Percentiles rank a stretch among this genome's conserved stretches.
Conservation (phyloP, 768 basidiomycete genomes). For the Coprinellus aureogranulatus region DNA sequence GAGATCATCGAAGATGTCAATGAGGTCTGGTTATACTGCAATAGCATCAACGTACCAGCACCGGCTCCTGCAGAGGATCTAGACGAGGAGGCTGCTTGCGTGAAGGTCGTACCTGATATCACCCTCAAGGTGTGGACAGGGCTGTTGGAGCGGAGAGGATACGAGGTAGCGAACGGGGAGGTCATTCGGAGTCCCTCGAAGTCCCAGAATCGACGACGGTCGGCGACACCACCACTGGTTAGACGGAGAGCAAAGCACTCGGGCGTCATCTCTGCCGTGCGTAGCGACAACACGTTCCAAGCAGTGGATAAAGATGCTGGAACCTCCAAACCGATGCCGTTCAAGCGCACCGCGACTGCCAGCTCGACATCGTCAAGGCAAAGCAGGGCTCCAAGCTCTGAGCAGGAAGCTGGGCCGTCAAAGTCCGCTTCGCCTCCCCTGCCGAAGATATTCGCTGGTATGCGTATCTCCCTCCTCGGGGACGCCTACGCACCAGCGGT, state of each 20-base stretch:
- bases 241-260: constrained; percentile 11
- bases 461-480: constrained; percentile 59
- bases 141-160: constrained; percentile 66
- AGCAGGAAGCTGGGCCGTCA: neutral
- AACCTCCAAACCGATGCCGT: constrained; percentile 32
- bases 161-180: constrained; percentile 55
- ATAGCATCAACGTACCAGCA: constrained; percentile 14
- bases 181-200: constrained; percentile 64
- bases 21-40: constrained; percentile 35
- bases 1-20: constrained; percentile 86
- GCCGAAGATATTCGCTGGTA: constrained; percentile 50
- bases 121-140: constrained; percentile 70
- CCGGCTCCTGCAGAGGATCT: constrained; percentile 8
- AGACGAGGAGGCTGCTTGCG: constrained; percentile 55
- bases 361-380: constrained; percentile 13
- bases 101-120: constrained; percentile 57
- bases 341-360: constrained; percentile 40
- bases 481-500: constrained; percentile 64
- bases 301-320: constrained; percentile 27
- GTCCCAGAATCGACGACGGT: constrained; percentile 15
- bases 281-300: constrained; percentile 65
- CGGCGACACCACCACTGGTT: constrained; percentile 5
- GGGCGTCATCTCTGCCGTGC: constrained; percentile 56
- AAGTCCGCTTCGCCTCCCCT: constrained; percentile 7
- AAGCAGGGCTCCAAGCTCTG: neutral